Evolutionary conservation across 768 basidiomycete species (phyloP).

Genomic region (Naganishia onofrii): DNA sequence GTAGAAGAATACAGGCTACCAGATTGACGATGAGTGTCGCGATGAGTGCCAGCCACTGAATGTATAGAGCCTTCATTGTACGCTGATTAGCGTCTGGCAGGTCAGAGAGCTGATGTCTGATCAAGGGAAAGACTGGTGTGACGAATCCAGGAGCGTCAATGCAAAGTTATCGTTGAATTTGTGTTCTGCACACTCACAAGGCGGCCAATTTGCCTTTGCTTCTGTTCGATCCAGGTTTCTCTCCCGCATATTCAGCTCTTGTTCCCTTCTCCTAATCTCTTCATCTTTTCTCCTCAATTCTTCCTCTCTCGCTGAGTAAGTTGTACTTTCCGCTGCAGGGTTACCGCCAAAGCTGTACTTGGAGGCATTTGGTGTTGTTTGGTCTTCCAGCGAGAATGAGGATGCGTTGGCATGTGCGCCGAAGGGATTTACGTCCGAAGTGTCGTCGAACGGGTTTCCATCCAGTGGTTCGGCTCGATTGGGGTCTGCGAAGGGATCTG

Average conservation of each 20-base stretch:
- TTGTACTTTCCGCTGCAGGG: constrained; percentile 28
- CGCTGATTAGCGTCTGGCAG: constrained; percentile 77
- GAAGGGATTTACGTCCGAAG: constrained; percentile 42
- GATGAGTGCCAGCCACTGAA: constrained; percentile 87
- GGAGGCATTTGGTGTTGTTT: constrained; percentile 31
- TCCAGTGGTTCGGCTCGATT: constrained; percentile 35
- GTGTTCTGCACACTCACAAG: constrained; percentile 59
- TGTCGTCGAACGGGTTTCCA: constrained; percentile 45
- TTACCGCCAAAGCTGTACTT: constrained; percentile 27
- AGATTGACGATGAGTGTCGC: constrained; percentile 82
- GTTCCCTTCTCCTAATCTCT: constrained; percentile 73
- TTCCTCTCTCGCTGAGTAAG: constrained; percentile 33
- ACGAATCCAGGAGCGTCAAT: constrained; percentile 32
- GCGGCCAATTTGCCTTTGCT: constrained; percentile 86
- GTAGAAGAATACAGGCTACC: constrained; percentile 80
- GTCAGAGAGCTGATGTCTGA: constrained; percentile 87
- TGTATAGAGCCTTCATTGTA: constrained; percentile 80
- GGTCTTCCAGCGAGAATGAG: constrained; percentile 43
- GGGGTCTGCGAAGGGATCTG: constrained; percentile 34
- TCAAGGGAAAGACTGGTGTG: constrained; percentile 76
- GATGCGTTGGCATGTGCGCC: constrained; percentile 41
- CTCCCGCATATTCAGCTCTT: constrained; percentile 76
- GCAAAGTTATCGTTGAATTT: constrained; percentile 3
- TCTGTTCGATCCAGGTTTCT: constrained; percentile 46
- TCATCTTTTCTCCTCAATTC: constrained; percentile 53